These are phyloP conservation scores for Saussurea involucrata DNA, from an alignment of 129 eudicot species.

Conservation along the genomic window DNA sequence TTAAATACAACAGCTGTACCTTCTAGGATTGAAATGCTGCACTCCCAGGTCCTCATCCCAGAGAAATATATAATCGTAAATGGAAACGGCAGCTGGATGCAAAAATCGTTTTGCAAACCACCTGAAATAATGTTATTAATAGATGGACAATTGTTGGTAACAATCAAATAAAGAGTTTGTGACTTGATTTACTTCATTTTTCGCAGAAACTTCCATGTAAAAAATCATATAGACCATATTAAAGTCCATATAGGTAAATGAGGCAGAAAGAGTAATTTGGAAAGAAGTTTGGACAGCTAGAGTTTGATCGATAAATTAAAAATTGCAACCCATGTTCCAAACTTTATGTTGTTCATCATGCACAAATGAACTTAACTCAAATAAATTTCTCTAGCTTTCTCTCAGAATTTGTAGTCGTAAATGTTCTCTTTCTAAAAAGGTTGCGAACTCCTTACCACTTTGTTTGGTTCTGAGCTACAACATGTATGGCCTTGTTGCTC, in stretches of 20 bases:
- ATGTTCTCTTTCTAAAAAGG: not conserved
- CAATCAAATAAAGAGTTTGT: not conserved
- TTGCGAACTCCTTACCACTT: slow-evolving; percentile 55
- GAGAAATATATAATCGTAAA: slow-evolving; percentile 86
- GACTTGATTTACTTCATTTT: not conserved
- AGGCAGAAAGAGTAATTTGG: not conserved
- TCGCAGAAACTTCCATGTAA: not conserved
- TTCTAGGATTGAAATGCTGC: slow-evolving; percentile 75
- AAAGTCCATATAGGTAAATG: not conserved
- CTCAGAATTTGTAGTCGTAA: not conserved
- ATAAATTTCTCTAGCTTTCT: not conserved
- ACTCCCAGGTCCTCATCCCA: slow-evolving; percentile 99
- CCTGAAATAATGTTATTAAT: slow-evolving; percentile 37
- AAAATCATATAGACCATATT: not conserved
- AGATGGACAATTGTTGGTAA: not conserved
- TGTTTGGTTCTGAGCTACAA: slow-evolving; percentile 89
- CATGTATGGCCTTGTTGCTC: slow-evolving; percentile 75
- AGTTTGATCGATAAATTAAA: not conserved
- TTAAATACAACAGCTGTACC: slow-evolving; percentile 43
- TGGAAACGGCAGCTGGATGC: slow-evolving; percentile 83
- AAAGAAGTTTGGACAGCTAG: not conserved
- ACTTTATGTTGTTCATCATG: not conserved
- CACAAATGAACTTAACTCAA: not conserved
- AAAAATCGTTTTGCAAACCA: slow-evolving; percentile 98
- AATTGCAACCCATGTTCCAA: not conserved